Evolutionary conservation across 1,284 basidiomycete species (phyloP).

Genomic region (Polyporus tsugae): DNA sequence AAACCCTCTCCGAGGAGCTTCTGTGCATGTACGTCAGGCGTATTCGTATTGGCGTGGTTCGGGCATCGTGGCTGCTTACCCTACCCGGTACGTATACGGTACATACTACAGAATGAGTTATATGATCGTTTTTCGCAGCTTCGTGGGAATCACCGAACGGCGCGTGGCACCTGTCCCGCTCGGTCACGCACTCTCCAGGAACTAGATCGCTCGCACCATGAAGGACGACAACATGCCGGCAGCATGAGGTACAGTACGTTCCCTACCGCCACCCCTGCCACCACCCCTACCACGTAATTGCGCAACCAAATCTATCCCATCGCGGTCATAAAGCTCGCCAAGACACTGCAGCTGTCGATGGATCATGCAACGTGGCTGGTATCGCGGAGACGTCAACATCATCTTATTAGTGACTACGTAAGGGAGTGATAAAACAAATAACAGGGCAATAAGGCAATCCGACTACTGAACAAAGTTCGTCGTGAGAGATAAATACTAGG

Average conservation of each 20-base stretch:
- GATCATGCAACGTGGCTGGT: not conserved
- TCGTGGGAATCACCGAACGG: constrained; percentile 1
- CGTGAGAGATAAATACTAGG: constrained; percentile 1
- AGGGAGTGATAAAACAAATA: not conserved
- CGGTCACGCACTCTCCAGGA: not conserved
- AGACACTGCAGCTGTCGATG: not conserved
- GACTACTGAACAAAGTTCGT: not conserved
- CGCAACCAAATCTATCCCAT: not conserved
- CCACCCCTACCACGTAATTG: not conserved
- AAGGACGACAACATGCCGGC: not conserved
- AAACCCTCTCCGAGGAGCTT: not conserved
- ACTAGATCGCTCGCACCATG: not conserved
- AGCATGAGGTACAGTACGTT: not conserved
- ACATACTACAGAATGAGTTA: not conserved
- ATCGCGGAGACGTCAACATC: constrained; percentile 1
- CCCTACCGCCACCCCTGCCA: not conserved
- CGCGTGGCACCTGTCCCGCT: not conserved
- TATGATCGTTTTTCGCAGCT: constrained; percentile 4
- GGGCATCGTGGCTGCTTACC: not conserved
- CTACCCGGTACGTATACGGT: not conserved
- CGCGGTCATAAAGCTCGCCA: not conserved
- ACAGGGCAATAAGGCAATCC: not conserved
- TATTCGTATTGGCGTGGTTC: not conserved
- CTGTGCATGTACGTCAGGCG: not conserved
- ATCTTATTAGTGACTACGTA: constrained; percentile 2